Base-by-base conservation (phyloP, 164 flowering plant genomes). In the Protea cynaroides region DNA sequence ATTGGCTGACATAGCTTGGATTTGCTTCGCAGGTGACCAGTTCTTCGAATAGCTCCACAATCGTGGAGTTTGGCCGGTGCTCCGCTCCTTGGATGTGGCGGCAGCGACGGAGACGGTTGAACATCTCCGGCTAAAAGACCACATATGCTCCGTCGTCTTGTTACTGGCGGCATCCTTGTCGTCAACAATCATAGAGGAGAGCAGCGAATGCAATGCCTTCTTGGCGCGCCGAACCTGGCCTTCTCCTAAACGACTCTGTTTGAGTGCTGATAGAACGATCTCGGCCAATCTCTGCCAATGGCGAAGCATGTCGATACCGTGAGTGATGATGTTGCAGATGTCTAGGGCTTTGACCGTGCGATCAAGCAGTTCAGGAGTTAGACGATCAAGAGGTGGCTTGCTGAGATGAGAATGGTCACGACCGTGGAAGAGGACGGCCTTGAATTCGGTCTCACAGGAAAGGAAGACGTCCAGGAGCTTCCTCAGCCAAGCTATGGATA, bases 1-100 rank as follows among this genome's bases (percentile, higher is more conserved):
- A 61, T 84, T 86, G 37, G 72, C 13, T 1, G 82, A 68, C 92
- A 92, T 92, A 2, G 86, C 79, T 23, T 89, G 96, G 44, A 89
- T 75, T 71, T 92, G 97, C 75, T 81, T 92, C 8, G 92, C 79
- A 0, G 96, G 90, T 0, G 96, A 92, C 96, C 95, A 88, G 1
- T 72, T 74, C 65, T 70, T 80, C 7, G 88, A 76, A 46, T 86
- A 83, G 24, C 71, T 55, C 82, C 83, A 79, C 7, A 86, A 72
- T 53, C 84, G 67, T 46, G 79, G 73, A 10, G 66, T 62, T 1
- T 56, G 72, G 34, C 22, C 37, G 1, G 43, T 25, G 29, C 79
- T 46, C 50, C 50, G 68, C 13, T 72, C 82, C 51, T 77, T 79
- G n/a, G n/a, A n/a, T n/a, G n/a, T n/a, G n/a, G n/a, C n/a, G 17